Evolutionary conservation across 2,329 filamentous ascomycete species (phyloP).

Genomic region (Pseudocercospora pini-densiflorae): DNA sequence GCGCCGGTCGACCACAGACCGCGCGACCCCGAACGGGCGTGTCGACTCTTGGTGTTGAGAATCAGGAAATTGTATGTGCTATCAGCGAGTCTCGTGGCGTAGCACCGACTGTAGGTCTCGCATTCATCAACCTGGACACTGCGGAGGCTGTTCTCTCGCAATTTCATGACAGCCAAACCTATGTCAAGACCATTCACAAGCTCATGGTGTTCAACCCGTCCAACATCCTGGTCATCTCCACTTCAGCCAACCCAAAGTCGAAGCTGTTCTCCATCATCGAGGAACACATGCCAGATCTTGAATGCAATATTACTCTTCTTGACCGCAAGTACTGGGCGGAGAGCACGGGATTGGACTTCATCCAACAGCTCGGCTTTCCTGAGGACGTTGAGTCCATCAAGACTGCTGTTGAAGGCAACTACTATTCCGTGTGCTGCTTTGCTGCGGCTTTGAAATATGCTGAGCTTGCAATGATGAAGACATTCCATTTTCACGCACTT

Average conservation of each 20-base stretch:
- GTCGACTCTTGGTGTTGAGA: conserved; percentile 61
- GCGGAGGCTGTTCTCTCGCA: conserved; percentile 86
- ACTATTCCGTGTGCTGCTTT: conserved; percentile 82
- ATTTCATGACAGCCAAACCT: conserved; percentile 91
- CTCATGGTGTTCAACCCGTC: conserved; percentile 79
- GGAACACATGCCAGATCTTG: conserved; percentile 68
- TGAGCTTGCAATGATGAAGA: conserved; percentile 69
- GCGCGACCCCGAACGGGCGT: conserved; percentile 57
- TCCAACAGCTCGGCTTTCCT: conserved; percentile 76
- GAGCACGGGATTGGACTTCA: conserved; percentile 73
- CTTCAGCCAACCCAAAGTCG: conserved; percentile 71
- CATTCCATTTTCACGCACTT: conserved; percentile 78
- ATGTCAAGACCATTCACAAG: conserved; percentile 86
- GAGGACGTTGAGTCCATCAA: conserved; percentile 83
- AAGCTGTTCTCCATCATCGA: conserved; percentile 76
- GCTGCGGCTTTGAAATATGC: conserved; percentile 87
- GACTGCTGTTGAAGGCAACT: conserved; percentile 79
- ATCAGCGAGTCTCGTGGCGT: conserved; percentile 86
- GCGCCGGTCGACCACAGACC: conserved; percentile 31
- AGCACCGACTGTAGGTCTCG: conserved; percentile 75
- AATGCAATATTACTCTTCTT: conserved; percentile 61
- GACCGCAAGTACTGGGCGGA: conserved; percentile 88
- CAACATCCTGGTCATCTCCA: conserved; percentile 76
- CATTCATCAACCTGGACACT: conserved; percentile 84
- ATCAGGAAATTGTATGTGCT: conserved; percentile 82